phyloP scores from a whole-genome alignment of 2,329 filamentous ascomycete genomes.

The Colletotrichum sp. region DNA sequence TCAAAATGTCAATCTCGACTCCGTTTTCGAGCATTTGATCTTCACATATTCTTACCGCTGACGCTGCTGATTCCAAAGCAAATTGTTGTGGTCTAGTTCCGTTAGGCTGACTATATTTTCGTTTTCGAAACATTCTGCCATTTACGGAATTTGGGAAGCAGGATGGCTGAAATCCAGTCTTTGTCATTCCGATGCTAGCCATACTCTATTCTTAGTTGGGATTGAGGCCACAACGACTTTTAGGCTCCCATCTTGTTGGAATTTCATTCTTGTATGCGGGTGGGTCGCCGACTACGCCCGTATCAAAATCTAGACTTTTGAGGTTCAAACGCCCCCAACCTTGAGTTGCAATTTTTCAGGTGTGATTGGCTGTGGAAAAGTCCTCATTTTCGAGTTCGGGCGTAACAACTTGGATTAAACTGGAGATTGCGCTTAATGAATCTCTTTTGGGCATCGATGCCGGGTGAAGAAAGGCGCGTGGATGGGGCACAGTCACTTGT shows the following conservation, averaged over 20 bases:
- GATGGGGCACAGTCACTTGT: background rate
- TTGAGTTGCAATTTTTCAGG: background rate
- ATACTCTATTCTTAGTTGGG: background rate
- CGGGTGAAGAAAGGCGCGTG: background rate
- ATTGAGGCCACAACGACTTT: background rate
- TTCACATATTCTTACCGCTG: background rate
- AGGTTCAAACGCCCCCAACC: background rate
- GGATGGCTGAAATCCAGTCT: background rate
- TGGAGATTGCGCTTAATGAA: background rate
- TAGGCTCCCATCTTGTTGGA: background rate
- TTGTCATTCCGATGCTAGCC: background rate
- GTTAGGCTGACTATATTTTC: background rate
- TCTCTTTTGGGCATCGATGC: background rate
- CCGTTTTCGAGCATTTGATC: background rate
- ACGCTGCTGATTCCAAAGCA: background rate
- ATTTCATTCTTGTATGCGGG: background rate
- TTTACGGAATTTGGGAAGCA: background rate
- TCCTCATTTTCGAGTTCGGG: background rate
- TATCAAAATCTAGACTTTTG: background rate
- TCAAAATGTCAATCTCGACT: background rate
- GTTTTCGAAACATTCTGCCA: background rate
- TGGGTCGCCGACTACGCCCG: background rate
- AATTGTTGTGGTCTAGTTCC: background rate
- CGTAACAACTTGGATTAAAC: background rate
- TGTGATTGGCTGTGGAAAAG: background rate